Evolutionary conservation across 2,329 filamentous ascomycete species (phyloP), one percentile per base, ranked within the genome.

Genomic region (Diaporthe ilicicola): DNA sequence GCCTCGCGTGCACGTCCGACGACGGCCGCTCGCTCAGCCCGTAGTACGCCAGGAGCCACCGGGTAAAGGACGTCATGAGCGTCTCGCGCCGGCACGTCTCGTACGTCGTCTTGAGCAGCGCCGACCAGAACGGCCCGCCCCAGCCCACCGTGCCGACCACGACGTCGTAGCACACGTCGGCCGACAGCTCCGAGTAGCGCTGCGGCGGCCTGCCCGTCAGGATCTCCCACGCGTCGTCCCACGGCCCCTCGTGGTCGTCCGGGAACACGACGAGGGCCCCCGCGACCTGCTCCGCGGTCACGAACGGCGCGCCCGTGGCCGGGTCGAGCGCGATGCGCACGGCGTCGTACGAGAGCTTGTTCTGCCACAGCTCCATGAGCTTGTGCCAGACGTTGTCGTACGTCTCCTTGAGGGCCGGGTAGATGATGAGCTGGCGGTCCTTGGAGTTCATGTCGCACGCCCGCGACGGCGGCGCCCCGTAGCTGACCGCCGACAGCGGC

Each of bases 361-460:
- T 61, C 42, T 68, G 66, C 66, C 66, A 68, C 5, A 68, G 48
- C 66, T 68, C 66, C 39, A 68, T 46, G 34, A 68, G 66, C 53
- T 59, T 54, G 53, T 68, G 66, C 66, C 66, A 68, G 15, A 68
- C 55, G 42, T 68, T 68, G 27, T 55, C 53, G 53, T 48, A 68
- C 17, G 37, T 61, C 66, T 68, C 66, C 66, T 59, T 59, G 34
- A 68, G 66, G 17, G 66, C 53, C 1, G 66, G 66, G 29, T 68
- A 68, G 27, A 68, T 27, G 24, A 68, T 19, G 27, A 68, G 48
- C 66, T 68, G 53, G 39, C 66, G 34, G 15, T 13, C 27, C 12
- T 3, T 12, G 12, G 39, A 15, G 53, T 48, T 22, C 24, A 29
- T 24, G 42, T 68, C 53, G 29, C 55, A 68, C 10, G 17, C 6